Conservation (phyloP, 176 grass and related monocot species). For the Aegilops bicornis region DNA sequence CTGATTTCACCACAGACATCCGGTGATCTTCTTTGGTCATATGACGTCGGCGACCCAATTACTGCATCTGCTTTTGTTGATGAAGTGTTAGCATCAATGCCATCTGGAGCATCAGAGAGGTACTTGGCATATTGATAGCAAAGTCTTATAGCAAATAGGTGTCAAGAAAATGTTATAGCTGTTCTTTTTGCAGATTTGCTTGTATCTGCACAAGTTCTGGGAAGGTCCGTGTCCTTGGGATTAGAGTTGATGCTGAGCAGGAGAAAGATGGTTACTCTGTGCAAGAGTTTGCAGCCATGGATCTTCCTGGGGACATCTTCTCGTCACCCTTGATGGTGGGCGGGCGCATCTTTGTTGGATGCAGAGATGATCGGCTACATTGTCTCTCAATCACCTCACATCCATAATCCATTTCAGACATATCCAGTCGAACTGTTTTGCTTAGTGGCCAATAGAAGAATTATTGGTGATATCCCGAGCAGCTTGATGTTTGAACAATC, state of each 20-base stretch:
- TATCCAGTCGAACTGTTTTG: neutral
- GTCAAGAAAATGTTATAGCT: slow-evolving; percentile 3
- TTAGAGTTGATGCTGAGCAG: slow-evolving; percentile 40
- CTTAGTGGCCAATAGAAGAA: neutral
- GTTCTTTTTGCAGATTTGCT: slow-evolving; percentile 48
- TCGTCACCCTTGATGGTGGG: slow-evolving; percentile 88
- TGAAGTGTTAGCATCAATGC: slow-evolving; percentile 51
- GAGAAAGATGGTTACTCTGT: slow-evolving; percentile 29
- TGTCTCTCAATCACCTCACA: slow-evolving; percentile 50
- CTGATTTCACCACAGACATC: slow-evolving; percentile 24
- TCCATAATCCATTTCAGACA: neutral
- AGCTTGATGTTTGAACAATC: neutral
- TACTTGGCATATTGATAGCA: slow-evolving; percentile 7
- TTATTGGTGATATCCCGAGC: neutral
- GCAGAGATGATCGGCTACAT: slow-evolving; percentile 76
- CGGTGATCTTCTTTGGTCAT: slow-evolving; percentile 70
- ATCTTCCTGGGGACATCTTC: slow-evolving; percentile 76
- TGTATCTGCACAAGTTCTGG: slow-evolving; percentile 88
- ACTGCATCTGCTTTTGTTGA: slow-evolving; percentile 79
- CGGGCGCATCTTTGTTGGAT: slow-evolving; percentile 85
- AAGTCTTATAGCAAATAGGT: neutral
- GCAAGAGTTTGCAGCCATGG: slow-evolving; percentile 44
- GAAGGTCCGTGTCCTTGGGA: slow-evolving; percentile 66
- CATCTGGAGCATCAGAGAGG: slow-evolving; percentile 57
- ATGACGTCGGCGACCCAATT: slow-evolving; percentile 69